Evolutionary conservation across 305 asterid genomes (phyloP).

Genomic region (Rubia tinctorum): DNA sequence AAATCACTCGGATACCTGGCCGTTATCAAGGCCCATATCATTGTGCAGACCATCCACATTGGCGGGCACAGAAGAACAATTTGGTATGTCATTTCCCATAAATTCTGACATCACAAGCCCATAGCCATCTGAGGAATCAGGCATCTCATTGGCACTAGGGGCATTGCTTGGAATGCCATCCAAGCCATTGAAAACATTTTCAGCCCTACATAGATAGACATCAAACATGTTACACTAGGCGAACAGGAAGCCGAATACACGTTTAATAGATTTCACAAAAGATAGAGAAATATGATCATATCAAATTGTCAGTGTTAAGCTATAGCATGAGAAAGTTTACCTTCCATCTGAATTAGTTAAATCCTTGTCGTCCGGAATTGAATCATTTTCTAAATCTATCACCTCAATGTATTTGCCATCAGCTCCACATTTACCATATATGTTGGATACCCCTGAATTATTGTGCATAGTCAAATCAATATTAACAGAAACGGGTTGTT

Average conservation of each 20-base stretch:
- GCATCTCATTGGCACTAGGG: slow-evolving; percentile 48
- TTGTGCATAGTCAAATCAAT: slow-evolving; percentile 71
- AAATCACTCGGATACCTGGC: slow-evolving; percentile 54
- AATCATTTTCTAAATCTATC: slow-evolving; percentile 89
- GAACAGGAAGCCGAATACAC: background rate
- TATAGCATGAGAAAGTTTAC: slow-evolving; percentile 29
- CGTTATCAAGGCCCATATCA: slow-evolving; percentile 64
- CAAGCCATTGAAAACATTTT: slow-evolving; percentile 54
- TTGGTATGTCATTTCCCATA: slow-evolving; percentile 71
- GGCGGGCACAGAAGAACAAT: slow-evolving; percentile 53
- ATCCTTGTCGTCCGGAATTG: slow-evolving; percentile 52
- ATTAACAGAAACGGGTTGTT: slow-evolving; percentile 45
- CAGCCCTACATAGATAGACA: slow-evolving; percentile 52
- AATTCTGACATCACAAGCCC: slow-evolving; percentile 89
- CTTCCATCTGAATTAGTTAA: slow-evolving; percentile 53
- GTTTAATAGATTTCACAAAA: background rate
- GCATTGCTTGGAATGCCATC: slow-evolving; percentile 61
- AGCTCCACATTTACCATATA: slow-evolving; percentile 38
- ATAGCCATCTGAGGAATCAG: slow-evolving; percentile 76
- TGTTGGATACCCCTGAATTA: slow-evolving; percentile 33
- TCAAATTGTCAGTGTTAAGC: background rate
- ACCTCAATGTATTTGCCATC: slow-evolving; percentile 66
- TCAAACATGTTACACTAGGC: slow-evolving; percentile 15
- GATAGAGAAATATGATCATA: background rate
- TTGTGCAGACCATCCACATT: slow-evolving; percentile 69